Evolutionary conservation across 2,329 filamentous ascomycete genomes (phyloP).

Genomic region (Xylariaceae sp.): DNA sequence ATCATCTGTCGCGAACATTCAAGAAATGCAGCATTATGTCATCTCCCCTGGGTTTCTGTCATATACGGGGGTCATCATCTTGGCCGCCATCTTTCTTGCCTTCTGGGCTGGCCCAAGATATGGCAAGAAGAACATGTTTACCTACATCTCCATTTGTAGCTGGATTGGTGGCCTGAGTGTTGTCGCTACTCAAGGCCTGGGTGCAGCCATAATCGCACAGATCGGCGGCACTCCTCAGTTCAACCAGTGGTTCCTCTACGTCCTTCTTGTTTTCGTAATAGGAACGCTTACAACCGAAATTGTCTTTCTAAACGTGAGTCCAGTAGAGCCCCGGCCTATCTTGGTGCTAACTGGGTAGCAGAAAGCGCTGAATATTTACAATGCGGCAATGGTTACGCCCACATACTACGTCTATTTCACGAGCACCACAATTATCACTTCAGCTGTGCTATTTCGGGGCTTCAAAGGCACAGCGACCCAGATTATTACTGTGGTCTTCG

Average conservation of each 20-base stretch:
- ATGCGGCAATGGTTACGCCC: conserved; percentile 93
- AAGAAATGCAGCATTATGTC: conserved; percentile 90
- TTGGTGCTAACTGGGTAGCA: conserved; percentile 54
- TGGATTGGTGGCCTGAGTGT: conserved; percentile 93
- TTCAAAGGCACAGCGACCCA: conserved; percentile 85
- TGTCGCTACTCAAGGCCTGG: conserved; percentile 91
- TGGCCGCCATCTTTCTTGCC: conserved; percentile 74
- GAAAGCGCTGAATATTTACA: conserved; percentile 99
- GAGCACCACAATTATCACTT: conserved; percentile 91
- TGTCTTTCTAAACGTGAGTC: conserved; percentile 89
- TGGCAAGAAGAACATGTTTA: conserved; percentile 96
- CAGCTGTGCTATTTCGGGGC: conserved; percentile 87
- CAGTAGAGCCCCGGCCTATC: not conserved
- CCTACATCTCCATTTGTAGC: conserved; percentile 96
- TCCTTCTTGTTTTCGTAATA: conserved; percentile 89
- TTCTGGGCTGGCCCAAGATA: conserved; percentile 85
- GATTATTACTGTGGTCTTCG: conserved; percentile 89
- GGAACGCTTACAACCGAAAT: conserved; percentile 91
- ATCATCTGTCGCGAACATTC: conserved; percentile 84
- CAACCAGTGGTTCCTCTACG: conserved; percentile 96
- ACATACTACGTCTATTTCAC: conserved; percentile 99
- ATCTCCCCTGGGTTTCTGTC: conserved; percentile 84
- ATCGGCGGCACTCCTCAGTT: conserved; percentile 84
- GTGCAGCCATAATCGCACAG: conserved; percentile 89
- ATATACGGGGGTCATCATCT: conserved; percentile 82